These are phyloP conservation scores for Hypoxylon fuscum DNA, from an alignment of 495 filamentous ascomycete genomes.

Conservation along the genomic window DNA sequence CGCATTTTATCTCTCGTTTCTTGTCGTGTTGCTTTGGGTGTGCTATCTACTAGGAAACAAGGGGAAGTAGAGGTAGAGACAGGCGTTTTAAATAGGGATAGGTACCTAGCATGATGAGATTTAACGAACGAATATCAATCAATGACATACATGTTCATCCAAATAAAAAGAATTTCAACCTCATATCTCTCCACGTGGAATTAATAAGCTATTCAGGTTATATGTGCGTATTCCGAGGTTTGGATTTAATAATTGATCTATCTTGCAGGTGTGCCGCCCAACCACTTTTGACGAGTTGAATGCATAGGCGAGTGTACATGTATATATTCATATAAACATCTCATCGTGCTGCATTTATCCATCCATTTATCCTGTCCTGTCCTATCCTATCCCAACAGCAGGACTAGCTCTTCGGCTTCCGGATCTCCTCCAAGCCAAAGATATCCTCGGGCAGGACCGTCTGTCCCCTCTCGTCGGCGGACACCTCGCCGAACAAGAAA, in stretches of 20 bases:
- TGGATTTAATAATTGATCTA: too few relatives aligned
- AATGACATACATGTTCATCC: too few relatives aligned
- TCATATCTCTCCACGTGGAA: too few relatives aligned
- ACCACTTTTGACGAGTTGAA: too few relatives aligned
- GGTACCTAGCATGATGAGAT: background rate
- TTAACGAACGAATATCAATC: too few relatives aligned
- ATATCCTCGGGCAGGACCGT: slow-evolving; percentile 51
- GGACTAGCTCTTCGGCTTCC: slow-evolving; percentile 33
- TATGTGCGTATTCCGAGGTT: too few relatives aligned
- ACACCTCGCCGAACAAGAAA: slow-evolving; percentile 65
- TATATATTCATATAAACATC: slow-evolving; percentile 6
- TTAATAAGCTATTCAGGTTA: too few relatives aligned
- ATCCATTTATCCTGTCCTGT: too few relatives aligned
- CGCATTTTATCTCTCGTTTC: background rate
- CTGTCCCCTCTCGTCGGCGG: slow-evolving; percentile 37
- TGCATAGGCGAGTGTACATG: background rate
- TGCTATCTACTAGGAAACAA: background rate
- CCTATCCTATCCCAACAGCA: too few relatives aligned
- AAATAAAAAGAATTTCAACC: background rate
- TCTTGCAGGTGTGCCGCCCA: too few relatives aligned
- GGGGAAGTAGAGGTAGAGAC: background rate
- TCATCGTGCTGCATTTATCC: background rate
- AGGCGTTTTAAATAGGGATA: background rate
- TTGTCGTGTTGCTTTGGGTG: background rate
- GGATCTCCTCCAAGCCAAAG: slow-evolving; percentile 57